phyloP scores from a whole-genome alignment of 257 asterid genomes.

The Euphrasia confusa region DNA sequence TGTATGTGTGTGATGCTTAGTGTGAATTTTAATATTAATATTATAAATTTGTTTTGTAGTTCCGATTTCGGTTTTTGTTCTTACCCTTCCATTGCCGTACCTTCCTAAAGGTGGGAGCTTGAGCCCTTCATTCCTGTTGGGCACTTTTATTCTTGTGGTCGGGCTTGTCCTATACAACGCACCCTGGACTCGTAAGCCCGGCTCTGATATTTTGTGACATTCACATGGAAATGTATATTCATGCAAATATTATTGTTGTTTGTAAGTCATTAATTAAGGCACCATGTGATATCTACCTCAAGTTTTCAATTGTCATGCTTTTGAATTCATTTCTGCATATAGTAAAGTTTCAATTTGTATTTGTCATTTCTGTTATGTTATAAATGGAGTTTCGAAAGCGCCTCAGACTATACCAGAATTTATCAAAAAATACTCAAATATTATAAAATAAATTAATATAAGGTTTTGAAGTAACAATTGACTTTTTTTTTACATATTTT shows the following conservation, averaged over 20 bases:
- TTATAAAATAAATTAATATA: too few species aligned
- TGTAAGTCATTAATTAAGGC: neutral
- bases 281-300: neutral
- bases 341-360: neutral
- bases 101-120: conserved; percentile 53
- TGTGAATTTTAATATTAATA: neutral
- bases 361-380: neutral
- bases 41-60: conserved; percentile 35
- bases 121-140: conserved; percentile 65
- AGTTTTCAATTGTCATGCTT: neutral
- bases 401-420: too few species aligned
- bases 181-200: conserved; percentile 32
- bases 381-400: too few species aligned
- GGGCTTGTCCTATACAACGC: conserved; percentile 67
- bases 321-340: neutral
- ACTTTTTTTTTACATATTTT: too few species aligned
- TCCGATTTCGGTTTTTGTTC: conserved; percentile 62
- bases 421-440: too few species aligned
- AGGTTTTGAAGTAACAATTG: too few species aligned
- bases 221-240: neutral
- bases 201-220: conserved; percentile 24
- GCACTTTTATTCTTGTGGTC: conserved; percentile 48
- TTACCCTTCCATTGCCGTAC: conserved; percentile 71
- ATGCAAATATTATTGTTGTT: neutral
- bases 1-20: neutral